Evolutionary conservation across 148 eudicot species (phyloP).

Genomic region (Beta vulgaris): DNA sequence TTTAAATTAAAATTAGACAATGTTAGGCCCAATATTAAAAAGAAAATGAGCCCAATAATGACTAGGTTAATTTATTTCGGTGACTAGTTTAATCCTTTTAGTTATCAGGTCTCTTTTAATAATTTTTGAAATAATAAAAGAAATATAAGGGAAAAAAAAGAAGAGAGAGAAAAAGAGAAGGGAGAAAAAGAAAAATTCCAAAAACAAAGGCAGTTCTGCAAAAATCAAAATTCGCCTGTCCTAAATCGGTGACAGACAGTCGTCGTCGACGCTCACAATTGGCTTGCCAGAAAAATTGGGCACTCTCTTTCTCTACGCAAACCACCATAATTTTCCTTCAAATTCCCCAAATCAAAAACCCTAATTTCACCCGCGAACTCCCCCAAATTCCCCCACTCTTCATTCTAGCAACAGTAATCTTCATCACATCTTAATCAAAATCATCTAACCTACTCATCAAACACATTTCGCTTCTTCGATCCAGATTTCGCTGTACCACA

Average conservation of each 20-base stretch:
- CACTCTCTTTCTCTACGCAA: neutral
- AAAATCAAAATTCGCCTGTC: constrained; percentile 14
- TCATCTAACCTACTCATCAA: neutral
- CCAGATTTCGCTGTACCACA: neutral
- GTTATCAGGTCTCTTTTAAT: too few relatives aligned
- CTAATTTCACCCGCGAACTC: constrained; percentile 6
- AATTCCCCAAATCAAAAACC: constrained; percentile 9
- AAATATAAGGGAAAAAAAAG: neutral
- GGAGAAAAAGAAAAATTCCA: neutral
- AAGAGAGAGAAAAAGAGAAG: neutral
- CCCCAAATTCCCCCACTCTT: neutral
- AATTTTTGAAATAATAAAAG: neutral
- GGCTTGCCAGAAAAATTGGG: constrained; percentile 17
- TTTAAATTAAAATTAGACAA: too few relatives aligned
- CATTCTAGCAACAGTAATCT: neutral
- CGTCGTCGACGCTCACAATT: constrained; percentile 27
- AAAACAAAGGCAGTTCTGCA: neutral
- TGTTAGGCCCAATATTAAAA: too few relatives aligned
- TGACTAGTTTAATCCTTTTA: too few relatives aligned
- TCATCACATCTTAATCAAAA: constrained; percentile 3
- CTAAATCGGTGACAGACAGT: constrained; percentile 30
- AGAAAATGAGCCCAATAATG: too few relatives aligned
- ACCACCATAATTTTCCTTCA: constrained; percentile 6
- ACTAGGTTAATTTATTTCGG: too few relatives aligned
- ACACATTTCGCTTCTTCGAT: neutral